Base-by-base conservation (phyloP, 345 rosid species). In the Eucalyptus polyanthemos region DNA sequence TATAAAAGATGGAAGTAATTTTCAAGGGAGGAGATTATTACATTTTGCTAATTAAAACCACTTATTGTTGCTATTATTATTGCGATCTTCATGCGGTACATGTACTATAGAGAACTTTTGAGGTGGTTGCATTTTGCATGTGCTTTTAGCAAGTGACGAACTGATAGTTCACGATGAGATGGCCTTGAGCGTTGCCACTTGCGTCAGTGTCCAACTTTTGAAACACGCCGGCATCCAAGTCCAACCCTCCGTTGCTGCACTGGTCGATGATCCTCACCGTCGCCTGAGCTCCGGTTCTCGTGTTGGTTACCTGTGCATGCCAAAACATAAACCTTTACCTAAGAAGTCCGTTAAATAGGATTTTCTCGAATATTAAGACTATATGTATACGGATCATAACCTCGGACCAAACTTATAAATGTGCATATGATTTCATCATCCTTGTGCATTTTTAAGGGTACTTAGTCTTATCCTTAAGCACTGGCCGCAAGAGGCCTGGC, bases 221-320 rank as follows among this genome's bases (percentile, higher is more conserved):
- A 89, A 95, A 95, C 86, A 94, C 90, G 7, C 42, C 91, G 0
- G 31, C 89, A 31, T 95, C 96, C 89, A 94, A 89, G 72, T 93
- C 95, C 29, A 94, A 87, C 24, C 96, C 97, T 37, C 94, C 94
- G 72, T 93, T 95, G 87, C 91, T 87, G 80, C 95, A 94, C 88
- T 93, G 93, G 85, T 93, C 95, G 44, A 94, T 93, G 69, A 95
- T 94, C 90, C 95, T 92, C 87, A 89, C 96, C 8, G 91, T 94
- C 45, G 89, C 88, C 47, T 91, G 90, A 45, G 94, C 67, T 87
- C 91, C 89, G 1, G 95, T 95, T 50, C 49, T 91, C 25, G 88
- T 89, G 87, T 94, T 94, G 6, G 92, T 93, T 40, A 95, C 94
- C 95, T 94, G 92, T 76, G 87, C 87, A 24, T 56, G 15, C 6